Evolutionary conservation across 2,329 filamentous ascomycete genomes (phyloP).

Genomic region (Phaeosphaeria sp.): DNA sequence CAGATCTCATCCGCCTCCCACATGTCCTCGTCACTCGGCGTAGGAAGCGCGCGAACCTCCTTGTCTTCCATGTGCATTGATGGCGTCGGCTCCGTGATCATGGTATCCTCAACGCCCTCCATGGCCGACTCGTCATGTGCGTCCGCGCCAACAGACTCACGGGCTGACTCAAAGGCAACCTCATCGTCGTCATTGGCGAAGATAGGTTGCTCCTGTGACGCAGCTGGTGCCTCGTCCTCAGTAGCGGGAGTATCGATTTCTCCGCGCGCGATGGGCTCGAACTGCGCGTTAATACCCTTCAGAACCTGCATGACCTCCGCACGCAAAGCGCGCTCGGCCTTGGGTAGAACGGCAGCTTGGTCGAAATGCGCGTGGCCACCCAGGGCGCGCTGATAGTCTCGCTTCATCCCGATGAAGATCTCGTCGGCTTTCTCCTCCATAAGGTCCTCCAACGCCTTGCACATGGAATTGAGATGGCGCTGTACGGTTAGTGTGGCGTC

Average conservation of each 20-base stretch:
- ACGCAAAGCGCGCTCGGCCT: constrained; percentile 21
- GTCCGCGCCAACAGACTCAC: background rate
- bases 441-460: constrained; percentile 50
- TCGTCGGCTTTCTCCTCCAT: constrained; percentile 57
- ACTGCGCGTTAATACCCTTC: constrained; percentile 22
- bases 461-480: constrained; percentile 51
- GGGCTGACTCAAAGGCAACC: constrained; percentile 7
- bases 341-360: constrained; percentile 10
- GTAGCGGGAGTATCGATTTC: constrained; percentile 4
- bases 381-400: constrained; percentile 48
- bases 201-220: background rate
- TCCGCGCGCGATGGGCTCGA: constrained; percentile 31
- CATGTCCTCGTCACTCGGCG: background rate
- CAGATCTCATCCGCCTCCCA: constrained; percentile 2
- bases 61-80: background rate
- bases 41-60: background rate
- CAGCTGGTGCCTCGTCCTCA: background rate
- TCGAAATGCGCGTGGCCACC: constrained; percentile 22
- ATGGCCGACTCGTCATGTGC: constrained; percentile 9
- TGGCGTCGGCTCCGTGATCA: constrained; percentile 8
- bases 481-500: constrained; percentile 53
- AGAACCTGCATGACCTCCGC: constrained; percentile 24
- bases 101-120: constrained; percentile 3
- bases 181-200: background rate
- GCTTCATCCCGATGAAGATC: constrained; percentile 46